A percentile compares a stretch with the other conserved stretches of the same genome.
Conservation (phyloP, 2,329 filamentous ascomycete genomes). For the Aspergillus nomiae region DNA sequence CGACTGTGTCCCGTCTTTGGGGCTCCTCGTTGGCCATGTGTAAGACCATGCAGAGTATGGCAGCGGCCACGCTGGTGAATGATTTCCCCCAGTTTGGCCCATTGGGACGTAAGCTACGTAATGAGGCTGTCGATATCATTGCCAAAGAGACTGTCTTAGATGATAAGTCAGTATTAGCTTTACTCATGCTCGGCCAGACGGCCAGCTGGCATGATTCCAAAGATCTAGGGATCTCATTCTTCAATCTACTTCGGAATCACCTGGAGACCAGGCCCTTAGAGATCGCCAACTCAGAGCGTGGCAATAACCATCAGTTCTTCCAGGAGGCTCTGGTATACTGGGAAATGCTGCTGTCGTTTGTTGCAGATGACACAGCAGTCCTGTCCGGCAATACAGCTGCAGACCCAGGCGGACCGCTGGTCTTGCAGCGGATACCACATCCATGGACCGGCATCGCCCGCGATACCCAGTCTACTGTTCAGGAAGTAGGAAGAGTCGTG, state of each 20-base stretch:
- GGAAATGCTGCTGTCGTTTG: slow-evolving; percentile 61
- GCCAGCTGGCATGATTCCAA: slow-evolving; percentile 62
- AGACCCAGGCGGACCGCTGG: slow-evolving; percentile 28
- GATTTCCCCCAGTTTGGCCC: slow-evolving; percentile 57
- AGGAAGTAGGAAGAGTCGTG: slow-evolving; percentile 50
- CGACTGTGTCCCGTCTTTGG: slow-evolving; percentile 60
- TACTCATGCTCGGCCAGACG: slow-evolving; percentile 61
- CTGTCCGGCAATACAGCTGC: slow-evolving; percentile 24
- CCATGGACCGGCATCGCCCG: slow-evolving; percentile 44
- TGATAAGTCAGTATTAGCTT: slow-evolving; percentile 58
- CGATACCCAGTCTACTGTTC: slow-evolving; percentile 38
- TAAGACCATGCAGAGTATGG: slow-evolving; percentile 66
- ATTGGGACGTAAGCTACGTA: slow-evolving; percentile 54
- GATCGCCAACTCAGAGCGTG: slow-evolving; percentile 16
- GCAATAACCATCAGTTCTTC: slow-evolving; percentile 56
- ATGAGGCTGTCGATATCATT: slow-evolving; percentile 55
- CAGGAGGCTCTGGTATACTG: slow-evolving; percentile 60
- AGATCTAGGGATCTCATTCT: slow-evolving; percentile 57
- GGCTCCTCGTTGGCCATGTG: slow-evolving; percentile 61
- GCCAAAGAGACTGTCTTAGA: slow-evolving; percentile 51
- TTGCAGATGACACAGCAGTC: slow-evolving; percentile 43
- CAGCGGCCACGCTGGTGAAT: slow-evolving; percentile 62
- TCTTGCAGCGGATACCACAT: slow-evolving; percentile 39
- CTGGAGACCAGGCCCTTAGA: slow-evolving; percentile 44
- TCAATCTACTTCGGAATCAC: slow-evolving; percentile 46